Evolutionary conservation across 495 filamentous ascomycete genomes (phyloP).

Genomic region (Polyplosphaeria fusca): DNA sequence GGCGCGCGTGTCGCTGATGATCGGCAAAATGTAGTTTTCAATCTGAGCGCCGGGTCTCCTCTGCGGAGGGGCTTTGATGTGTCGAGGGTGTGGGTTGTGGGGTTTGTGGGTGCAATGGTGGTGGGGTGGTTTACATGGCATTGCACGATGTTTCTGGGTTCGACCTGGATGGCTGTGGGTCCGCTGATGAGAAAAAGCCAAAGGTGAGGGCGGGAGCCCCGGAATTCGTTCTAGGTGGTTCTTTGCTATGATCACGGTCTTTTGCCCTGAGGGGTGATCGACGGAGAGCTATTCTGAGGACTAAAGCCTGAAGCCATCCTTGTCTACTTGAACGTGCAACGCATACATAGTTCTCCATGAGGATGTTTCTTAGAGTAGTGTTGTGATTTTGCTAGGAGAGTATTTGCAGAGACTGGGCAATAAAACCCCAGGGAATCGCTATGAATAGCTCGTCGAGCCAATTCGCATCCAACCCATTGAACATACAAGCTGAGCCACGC

Average conservation of each 20-base stretch:
- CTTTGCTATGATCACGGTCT: neutral
- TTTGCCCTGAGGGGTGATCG: neutral
- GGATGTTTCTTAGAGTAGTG: no score
- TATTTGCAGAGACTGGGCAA: neutral
- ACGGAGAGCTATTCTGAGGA: constrained; percentile 30
- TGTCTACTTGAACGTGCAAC: no score
- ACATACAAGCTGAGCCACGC: neutral
- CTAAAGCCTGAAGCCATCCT: no score
- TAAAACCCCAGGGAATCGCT: constrained; percentile 11
- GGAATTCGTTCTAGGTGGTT: constrained; percentile 1
- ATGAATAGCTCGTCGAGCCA: constrained; percentile 4
- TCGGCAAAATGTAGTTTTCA: constrained; percentile 25
- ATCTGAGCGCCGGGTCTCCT: constrained; percentile 20
- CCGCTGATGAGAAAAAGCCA: neutral
- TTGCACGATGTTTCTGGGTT: no score
- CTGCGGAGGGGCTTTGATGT: neutral
- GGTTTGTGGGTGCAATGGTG: neutral
- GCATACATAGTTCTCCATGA: no score
- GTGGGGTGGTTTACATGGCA: neutral
- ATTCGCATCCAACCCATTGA: constrained; percentile 1
- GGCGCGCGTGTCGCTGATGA: constrained; percentile 12
- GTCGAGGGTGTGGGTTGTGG: neutral
- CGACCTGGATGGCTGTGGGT: neutral
- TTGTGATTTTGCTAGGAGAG: constrained; percentile 14
- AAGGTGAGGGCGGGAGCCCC: neutral